Evolutionary conservation across 2,329 filamentous ascomycete genomes (phyloP).

Genomic region (Remersonia thermophila): DNA sequence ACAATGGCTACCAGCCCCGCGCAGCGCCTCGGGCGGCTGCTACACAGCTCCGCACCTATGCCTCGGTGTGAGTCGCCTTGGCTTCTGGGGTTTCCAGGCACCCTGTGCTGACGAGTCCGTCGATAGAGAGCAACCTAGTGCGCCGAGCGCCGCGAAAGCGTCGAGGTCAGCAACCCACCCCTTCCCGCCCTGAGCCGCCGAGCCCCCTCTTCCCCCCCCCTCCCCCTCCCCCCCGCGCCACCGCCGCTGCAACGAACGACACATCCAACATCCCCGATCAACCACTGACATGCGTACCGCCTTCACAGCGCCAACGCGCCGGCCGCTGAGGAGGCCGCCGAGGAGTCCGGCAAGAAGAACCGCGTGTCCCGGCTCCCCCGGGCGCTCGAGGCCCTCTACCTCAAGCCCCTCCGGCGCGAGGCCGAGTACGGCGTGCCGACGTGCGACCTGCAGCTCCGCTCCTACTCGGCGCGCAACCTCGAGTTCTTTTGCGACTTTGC

Average conservation of each 20-base stretch:
- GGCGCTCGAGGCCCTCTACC: constrained; percentile 73
- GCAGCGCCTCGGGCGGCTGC: constrained; percentile 12
- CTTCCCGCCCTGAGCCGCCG: background rate
- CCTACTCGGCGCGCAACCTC: constrained; percentile 78
- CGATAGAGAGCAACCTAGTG: constrained; percentile 3
- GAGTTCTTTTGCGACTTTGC: constrained; percentile 95
- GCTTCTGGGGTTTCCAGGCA: background rate
- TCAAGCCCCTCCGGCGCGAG: constrained; percentile 67
- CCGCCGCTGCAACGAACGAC: no score
- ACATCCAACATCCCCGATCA: no score
- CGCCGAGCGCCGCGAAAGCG: background rate
- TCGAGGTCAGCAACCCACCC: constrained; percentile 8
- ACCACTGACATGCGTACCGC: no score
- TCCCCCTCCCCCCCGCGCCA: no score
- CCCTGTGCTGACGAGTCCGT: constrained; percentile 1
- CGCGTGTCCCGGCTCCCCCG: constrained; percentile 50
- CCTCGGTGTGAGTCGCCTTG: constrained; percentile 14
- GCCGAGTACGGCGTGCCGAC: constrained; percentile 67
- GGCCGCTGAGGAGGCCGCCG: background rate
- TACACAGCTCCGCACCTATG: constrained; percentile 16
- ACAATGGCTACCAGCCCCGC: constrained; percentile 14
- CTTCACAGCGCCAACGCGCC: background rate
- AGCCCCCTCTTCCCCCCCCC: background rate
- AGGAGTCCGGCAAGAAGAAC: background rate
- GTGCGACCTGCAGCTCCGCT: constrained; percentile 85